Conservation (phyloP, 257 asterid genomes). For the Marsdenia floribunda region DNA sequence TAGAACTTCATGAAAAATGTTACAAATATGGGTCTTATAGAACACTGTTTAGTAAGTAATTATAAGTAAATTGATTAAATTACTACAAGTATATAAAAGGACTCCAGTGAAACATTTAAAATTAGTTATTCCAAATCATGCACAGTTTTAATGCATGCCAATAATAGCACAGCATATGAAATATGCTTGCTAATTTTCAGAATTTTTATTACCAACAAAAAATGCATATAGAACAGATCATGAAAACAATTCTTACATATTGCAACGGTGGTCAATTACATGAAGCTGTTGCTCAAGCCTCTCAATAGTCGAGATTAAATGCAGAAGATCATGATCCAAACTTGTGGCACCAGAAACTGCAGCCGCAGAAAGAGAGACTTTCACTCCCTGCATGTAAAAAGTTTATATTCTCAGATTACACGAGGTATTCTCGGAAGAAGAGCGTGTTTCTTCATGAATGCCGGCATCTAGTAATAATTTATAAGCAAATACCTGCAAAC, state of each 20-base stretch:
- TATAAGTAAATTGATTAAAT: neutral
- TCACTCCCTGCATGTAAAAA: slow-evolving; percentile 58
- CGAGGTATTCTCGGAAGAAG: neutral
- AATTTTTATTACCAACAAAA: neutral
- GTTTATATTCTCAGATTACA: neutral
- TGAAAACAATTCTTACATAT: slow-evolving; percentile 33
- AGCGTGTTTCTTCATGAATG: neutral
- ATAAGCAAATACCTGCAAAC: neutral
- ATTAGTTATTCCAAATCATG: neutral
- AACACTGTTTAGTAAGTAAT: neutral
- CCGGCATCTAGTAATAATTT: neutral
- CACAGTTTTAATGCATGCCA: neutral
- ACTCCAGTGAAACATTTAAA: neutral
- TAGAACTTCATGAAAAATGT: neutral
- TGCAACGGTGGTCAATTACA: slow-evolving; percentile 60
- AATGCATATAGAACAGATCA: neutral
- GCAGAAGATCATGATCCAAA: slow-evolving; percentile 58
- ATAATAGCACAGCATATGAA: neutral
- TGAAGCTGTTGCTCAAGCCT: slow-evolving; percentile 66
- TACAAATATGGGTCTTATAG: neutral
- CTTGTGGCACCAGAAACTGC: slow-evolving; percentile 46
- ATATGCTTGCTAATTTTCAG: neutral
- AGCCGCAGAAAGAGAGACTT: slow-evolving; percentile 57
- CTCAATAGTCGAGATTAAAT: slow-evolving; percentile 63
- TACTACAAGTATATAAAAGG: neutral